Base-by-base conservation (phyloP, 2,329 filamentous ascomycete species). In the Mycosphaerelloides madeirae region DNA sequence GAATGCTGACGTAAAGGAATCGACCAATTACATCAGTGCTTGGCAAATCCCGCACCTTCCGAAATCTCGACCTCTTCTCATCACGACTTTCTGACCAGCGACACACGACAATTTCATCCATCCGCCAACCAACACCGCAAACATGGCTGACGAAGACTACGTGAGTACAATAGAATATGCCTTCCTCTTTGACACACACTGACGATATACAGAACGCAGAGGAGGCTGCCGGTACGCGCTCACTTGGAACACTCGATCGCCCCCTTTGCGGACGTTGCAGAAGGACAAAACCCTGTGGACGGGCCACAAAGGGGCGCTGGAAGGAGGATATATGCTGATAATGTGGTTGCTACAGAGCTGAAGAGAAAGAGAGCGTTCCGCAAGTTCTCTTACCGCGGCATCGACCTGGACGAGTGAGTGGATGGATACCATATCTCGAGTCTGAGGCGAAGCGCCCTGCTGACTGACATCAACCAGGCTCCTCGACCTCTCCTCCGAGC, bases 291-390 rank as follows among this genome's bases (percentile, higher is more conserved):
- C 64, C 64, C 64, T 67, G 64, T 66, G 64, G 64, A 64, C 47
- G 54, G 63, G 64, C 62, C 64, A 66, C 62, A 52, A 66, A 67
- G 63, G 64, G 64, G 64, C 58, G 62, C 55, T 61, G 58, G 64
- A 59, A 64, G 59, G 59, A 52, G 64, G 59, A 63, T 56, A 61
- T 57, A 49, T 53, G 59, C 64, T 67, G 60, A 66, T 57, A 56
- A 48, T 47, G 46, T 47, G 29, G 39, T 50, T 44, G 18, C 37
- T 50, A 60, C 69, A 83, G 93, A 96, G 87, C 79, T 98, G 77
- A 98, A 97, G 89, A 95, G 87, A 83, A 95, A 85, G 81, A 95
- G 93, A 91, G 79, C 89, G 66, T 96, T 97, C 87, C 87, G 89
- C 80, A 98, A 97, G 85, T 98, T 97, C 74, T 93, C 90, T 65